Evolutionary conservation across 176 grass and related monocot genomes (phyloP).

Genomic region (Carex cristatella): DNA sequence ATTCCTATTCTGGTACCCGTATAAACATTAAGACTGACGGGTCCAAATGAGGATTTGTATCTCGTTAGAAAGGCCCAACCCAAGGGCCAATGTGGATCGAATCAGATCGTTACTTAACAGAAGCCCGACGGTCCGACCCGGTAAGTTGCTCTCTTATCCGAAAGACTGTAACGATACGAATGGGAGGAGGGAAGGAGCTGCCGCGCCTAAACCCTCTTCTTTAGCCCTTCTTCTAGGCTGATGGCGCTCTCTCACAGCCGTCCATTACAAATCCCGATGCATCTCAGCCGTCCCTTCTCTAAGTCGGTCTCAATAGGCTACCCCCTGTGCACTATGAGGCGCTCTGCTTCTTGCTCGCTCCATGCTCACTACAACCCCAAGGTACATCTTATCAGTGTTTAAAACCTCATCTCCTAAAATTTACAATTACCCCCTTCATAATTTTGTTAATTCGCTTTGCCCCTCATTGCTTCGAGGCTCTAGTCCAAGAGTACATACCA

Average conservation of each 20-base stretch:
- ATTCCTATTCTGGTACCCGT: too few relatives aligned
- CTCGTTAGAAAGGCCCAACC: too few relatives aligned
- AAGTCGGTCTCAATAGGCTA: background rate
- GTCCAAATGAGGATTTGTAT: background rate
- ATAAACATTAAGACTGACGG: background rate
- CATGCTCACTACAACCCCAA: background rate
- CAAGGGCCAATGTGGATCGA: too few relatives aligned
- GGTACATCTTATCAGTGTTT: background rate
- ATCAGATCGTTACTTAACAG: too few relatives aligned
- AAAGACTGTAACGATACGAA: background rate
- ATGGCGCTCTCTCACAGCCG: conserved; percentile 36
- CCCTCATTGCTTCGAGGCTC: too few relatives aligned
- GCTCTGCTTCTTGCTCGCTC: conserved; percentile 18
- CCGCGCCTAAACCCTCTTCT: conserved; percentile 29
- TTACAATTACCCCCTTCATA: too few relatives aligned
- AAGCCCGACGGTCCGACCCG: too few relatives aligned
- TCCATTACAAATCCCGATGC: background rate
- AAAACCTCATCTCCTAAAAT: background rate
- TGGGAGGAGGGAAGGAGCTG: background rate
- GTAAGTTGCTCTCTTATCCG: background rate
- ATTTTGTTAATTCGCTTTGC: too few relatives aligned
- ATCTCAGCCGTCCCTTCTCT: conserved; percentile 14
- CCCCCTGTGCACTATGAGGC: background rate
- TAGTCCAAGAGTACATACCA: too few relatives aligned
- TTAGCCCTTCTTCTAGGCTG: too few relatives aligned